Evolutionary conservation across 441 rosid genomes (phyloP).

Genomic region (Corymbia citriodora): DNA sequence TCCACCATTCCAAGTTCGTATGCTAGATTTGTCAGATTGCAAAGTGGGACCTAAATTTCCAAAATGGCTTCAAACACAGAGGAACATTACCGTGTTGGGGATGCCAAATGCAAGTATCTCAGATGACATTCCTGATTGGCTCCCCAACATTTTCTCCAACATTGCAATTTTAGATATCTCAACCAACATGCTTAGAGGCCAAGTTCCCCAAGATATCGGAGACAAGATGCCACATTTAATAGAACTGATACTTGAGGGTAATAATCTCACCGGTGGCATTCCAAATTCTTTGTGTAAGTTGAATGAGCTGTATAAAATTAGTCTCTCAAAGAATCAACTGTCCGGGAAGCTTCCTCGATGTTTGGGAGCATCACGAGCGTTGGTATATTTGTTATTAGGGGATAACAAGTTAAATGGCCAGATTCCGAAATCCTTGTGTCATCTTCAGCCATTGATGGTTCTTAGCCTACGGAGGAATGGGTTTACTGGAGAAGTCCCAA

Average conservation of each 20-base stretch:
- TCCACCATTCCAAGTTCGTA: too few relatives aligned
- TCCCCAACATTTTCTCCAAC: too few relatives aligned
- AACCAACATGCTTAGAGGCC: too few relatives aligned
- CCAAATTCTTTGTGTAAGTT: too few relatives aligned
- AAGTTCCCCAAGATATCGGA: slow-evolving; percentile 13
- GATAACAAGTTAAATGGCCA: neutral
- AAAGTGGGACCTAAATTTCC: too few relatives aligned
- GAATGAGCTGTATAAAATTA: too few relatives aligned
- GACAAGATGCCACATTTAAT: neutral
- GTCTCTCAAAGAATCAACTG: too few relatives aligned
- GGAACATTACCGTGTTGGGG: neutral
- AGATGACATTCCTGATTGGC: too few relatives aligned
- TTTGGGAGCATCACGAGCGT: fast-evolving
- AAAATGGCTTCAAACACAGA: too few relatives aligned
- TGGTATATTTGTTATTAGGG: neutral
- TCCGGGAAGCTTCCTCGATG: neutral
- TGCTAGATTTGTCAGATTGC: too few relatives aligned
- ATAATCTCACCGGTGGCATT: slow-evolving; percentile 14
- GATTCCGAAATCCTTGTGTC: neutral
- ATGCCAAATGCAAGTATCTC: neutral
- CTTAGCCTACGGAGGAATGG: neutral
- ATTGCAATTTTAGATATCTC: too few relatives aligned
- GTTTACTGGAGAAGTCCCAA: neutral
- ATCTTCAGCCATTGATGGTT: too few relatives aligned
- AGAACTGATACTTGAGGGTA: slow-evolving; percentile 28